A percentile compares a stretch with the other conserved stretches of the same genome.
Evolutionary conservation across 148 eudicot species (phyloP).

Genomic region (Persicaria maculosa): DNA sequence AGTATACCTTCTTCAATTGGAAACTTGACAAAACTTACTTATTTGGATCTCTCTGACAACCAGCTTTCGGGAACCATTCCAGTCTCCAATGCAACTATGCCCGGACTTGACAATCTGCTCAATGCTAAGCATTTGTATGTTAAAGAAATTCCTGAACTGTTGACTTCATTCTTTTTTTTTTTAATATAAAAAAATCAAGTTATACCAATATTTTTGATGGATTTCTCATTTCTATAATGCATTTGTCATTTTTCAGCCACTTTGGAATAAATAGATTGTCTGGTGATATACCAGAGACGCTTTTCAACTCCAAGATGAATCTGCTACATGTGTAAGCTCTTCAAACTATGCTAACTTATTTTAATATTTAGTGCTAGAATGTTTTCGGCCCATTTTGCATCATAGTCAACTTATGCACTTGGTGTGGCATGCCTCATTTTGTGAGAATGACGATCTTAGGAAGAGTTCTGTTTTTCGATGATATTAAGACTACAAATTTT

Average conservation of each 20-base stretch:
- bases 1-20: slow-evolving; percentile 65
- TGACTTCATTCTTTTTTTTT: background rate
- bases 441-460: no score
- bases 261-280: slow-evolving; percentile 64
- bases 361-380: background rate
- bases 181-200: background rate
- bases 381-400: no score
- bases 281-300: slow-evolving; percentile 46
- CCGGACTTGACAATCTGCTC: slow-evolving; percentile 65
- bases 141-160: background rate
- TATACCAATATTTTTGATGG: background rate
- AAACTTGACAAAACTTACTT: slow-evolving; percentile 42
- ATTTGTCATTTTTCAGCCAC: slow-evolving; percentile 44
- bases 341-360: background rate
- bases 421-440: no score
- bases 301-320: slow-evolving; percentile 58
- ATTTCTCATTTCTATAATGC: slow-evolving; percentile 4
- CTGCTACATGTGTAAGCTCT: slow-evolving; percentile 74
- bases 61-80: slow-evolving; percentile 67
- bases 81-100: slow-evolving; percentile 42
- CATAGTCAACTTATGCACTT: no score
- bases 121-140: slow-evolving; percentile 75
- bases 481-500: background rate
- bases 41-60: slow-evolving; percentile 81
- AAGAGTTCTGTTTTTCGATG: background rate